Conservation (phyloP, 1,284 basidiomycete genomes). For the Leccinum angustisporum region DNA sequence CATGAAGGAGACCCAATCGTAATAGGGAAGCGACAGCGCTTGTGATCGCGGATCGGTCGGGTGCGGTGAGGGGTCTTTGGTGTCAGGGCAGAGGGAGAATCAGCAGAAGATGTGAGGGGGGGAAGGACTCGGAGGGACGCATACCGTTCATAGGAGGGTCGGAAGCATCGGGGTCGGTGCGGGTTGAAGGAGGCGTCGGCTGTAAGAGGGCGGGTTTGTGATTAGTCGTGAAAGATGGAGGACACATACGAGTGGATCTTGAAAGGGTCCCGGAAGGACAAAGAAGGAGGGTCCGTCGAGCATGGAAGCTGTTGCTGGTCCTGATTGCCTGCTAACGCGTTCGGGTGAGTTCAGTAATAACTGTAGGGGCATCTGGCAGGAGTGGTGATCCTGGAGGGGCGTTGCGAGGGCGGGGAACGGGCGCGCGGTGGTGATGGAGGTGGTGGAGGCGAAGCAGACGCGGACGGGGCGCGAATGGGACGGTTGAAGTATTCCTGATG, state of each 20-base stretch:
- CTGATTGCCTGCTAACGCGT: constrained; percentile 31
- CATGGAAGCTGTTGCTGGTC: constrained; percentile 56
- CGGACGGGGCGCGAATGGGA: constrained; percentile 47
- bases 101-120: neutral
- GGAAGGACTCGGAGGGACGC: neutral
- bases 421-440: constrained; percentile 41
- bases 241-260: constrained; percentile 13
- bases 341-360: constrained; percentile 25
- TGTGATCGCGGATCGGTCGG: constrained; percentile 21
- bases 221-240: neutral
- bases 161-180: constrained; percentile 11
- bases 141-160: constrained; percentile 29
- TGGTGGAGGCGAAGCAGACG: constrained; percentile 52
- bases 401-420: constrained; percentile 43
- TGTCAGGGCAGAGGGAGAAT: constrained; percentile 28
- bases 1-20: constrained; percentile 78
- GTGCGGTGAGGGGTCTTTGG: constrained; percentile 8
- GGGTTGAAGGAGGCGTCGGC: constrained; percentile 7
- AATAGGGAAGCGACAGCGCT: constrained; percentile 37
- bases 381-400: constrained; percentile 23
- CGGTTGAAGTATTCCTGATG: constrained; percentile 57
- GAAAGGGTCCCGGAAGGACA: constrained; percentile 23
- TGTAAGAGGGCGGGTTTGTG: neutral
- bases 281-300: constrained; percentile 35
- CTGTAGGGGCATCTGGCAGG: constrained; percentile 35